Evolutionary conservation across 129 eudicot genomes (phyloP).

Genomic region (Solidago caesia): DNA sequence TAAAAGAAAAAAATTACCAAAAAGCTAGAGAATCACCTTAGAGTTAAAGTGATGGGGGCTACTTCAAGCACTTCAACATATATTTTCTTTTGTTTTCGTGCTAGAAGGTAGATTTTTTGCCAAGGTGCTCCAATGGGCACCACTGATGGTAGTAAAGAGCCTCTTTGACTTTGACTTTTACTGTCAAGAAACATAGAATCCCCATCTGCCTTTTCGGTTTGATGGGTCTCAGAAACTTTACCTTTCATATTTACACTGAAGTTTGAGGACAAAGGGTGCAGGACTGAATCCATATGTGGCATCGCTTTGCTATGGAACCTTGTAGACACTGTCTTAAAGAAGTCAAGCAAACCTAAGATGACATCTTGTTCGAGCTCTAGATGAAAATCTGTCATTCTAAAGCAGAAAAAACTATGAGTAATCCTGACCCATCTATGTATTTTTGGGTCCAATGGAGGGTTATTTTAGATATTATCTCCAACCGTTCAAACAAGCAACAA

Average conservation of each 20-base stretch:
- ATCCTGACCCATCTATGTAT: neutral
- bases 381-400: slow-evolving; percentile 81
- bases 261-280: slow-evolving; percentile 44
- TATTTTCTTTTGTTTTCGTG: slow-evolving; percentile 83
- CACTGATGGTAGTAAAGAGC: slow-evolving; percentile 44
- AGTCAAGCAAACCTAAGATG: slow-evolving; percentile 64
- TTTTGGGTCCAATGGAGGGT: neutral
- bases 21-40: slow-evolving; percentile 52
- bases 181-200: slow-evolving; percentile 31
- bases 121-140: slow-evolving; percentile 98
- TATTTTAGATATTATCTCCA: neutral
- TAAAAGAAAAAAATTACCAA: slow-evolving; percentile 9
- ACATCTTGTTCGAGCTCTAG: slow-evolving; percentile 96
- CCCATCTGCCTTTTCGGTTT: slow-evolving; percentile 26
- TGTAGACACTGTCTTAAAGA: slow-evolving; percentile 54
- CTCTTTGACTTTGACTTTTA: slow-evolving; percentile 28
- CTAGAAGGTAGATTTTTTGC: slow-evolving; percentile 79
- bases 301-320: slow-evolving; percentile 48
- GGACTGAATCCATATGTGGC: slow-evolving; percentile 37
- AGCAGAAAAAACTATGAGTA: slow-evolving; percentile 24
- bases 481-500: neutral
- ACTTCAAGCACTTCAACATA: slow-evolving; percentile 76
- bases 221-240: slow-evolving; percentile 28
- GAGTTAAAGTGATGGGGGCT: slow-evolving; percentile 79
- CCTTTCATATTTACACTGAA: slow-evolving; percentile 33